Conservation (phyloP, 129 eudicot species). For the Helichrysum umbraculigerum region DNA sequence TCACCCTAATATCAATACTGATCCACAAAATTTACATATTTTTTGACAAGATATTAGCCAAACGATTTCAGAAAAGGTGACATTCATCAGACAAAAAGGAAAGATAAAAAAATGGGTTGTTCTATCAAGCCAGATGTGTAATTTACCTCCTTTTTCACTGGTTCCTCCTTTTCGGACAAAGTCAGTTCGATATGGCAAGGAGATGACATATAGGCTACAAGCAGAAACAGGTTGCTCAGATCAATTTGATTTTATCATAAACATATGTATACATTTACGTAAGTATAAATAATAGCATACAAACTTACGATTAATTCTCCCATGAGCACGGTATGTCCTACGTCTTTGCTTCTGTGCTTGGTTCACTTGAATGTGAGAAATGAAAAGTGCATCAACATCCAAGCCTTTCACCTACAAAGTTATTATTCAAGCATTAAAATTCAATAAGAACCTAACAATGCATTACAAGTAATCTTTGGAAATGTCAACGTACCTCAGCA, state of each 20-base stretch:
- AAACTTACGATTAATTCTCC: conserved; percentile 39
- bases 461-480: too few species aligned
- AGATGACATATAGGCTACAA: conserved; percentile 42
- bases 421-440: background rate
- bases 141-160: conserved; percentile 40
- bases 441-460: background rate
- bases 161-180: conserved; percentile 42
- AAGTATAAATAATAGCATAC: too few species aligned
- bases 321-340: conserved; percentile 45
- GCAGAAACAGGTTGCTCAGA: background rate
- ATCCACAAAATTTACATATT: background rate
- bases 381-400: conserved; percentile 44
- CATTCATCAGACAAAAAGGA: background rate
- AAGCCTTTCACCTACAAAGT: conserved; percentile 39
- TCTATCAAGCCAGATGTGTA: background rate
- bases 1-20: too few species aligned
- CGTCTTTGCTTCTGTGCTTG: conserved; percentile 46
- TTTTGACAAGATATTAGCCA: background rate
- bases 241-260: background rate
- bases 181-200: conserved; percentile 47
- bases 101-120: background rate
- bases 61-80: too few species aligned
- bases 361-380: conserved; percentile 46
- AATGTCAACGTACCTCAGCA: conserved; percentile 41
- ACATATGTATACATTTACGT: background rate